These are phyloP conservation scores for Ceratocystis cubensis DNA, from an alignment of 2,329 filamentous ascomycete genomes.

Conservation along the genomic window DNA sequence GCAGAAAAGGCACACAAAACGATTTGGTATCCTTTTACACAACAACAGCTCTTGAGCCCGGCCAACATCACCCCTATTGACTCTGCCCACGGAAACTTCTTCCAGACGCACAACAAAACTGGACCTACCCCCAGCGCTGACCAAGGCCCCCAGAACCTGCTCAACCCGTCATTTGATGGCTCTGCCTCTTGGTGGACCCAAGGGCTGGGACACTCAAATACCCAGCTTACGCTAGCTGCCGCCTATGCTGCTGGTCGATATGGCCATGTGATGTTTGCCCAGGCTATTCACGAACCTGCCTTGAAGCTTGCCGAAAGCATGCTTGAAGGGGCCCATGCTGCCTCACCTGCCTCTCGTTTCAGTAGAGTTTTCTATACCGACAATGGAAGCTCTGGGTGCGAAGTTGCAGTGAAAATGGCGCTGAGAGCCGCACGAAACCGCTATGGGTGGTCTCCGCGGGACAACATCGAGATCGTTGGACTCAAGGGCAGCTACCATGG, in stretches of 20 bases:
- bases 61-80: constrained; percentile 62
- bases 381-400: constrained; percentile 70
- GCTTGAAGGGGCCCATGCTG: constrained; percentile 46
- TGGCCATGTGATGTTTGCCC: constrained; percentile 80
- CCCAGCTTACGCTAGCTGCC: constrained; percentile 57
- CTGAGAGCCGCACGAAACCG: constrained; percentile 54
- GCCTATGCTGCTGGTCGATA: constrained; percentile 74
- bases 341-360: constrained; percentile 36
- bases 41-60: constrained; percentile 52
- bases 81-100: constrained; percentile 66
- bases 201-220: constrained; percentile 68
- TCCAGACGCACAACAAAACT: constrained; percentile 42
- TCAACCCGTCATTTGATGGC: constrained; percentile 63
- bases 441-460: constrained; percentile 50
- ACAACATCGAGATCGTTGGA: constrained; percentile 55
- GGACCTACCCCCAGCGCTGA: neutral
- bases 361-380: constrained; percentile 69
- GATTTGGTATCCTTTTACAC: constrained; percentile 84
- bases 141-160: constrained; percentile 28
- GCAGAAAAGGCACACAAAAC: constrained; percentile 44
- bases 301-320: constrained; percentile 54
- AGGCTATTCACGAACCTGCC: constrained; percentile 66
- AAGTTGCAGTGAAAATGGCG: constrained; percentile 78
- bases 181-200: constrained; percentile 91
- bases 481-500: constrained; percentile 75